Percentiles rank a stretch among this genome's conserved stretches.
phyloP scores from a whole-genome alignment of 805 yeast genomes.

The Ogataea saltuana region DNA sequence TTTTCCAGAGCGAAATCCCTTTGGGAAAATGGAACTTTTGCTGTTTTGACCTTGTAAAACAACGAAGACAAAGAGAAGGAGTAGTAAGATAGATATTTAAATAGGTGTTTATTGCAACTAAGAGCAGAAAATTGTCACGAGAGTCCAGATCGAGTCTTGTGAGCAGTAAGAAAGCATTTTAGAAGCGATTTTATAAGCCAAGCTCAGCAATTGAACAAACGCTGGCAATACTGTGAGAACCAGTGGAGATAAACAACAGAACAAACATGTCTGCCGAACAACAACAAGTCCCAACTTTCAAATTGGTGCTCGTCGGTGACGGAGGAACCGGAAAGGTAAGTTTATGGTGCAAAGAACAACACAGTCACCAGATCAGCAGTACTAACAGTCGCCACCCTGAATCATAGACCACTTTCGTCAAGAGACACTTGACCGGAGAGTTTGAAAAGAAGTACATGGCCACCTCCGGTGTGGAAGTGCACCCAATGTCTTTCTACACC shows the following conservation, averaged over 20 bases:
- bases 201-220: slow-evolving; percentile 2
- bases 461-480: slow-evolving; percentile 99
- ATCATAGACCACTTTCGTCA: slow-evolving; percentile 88
- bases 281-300: slow-evolving; percentile 89
- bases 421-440: slow-evolving; percentile 99
- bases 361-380: not conserved
- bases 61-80: not conserved
- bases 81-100: no score
- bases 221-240: slow-evolving; percentile 2
- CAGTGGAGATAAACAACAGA: not conserved
- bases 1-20: slow-evolving; percentile 10
- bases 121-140: slow-evolving; percentile 2
- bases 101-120: no score
- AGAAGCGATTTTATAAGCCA: not conserved
- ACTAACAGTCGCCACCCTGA: slow-evolving; percentile 9
- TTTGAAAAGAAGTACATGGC: slow-evolving; percentile 99
- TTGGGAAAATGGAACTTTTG: slow-evolving; percentile 8
- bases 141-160: slow-evolving; percentile 2
- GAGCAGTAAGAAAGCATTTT: not conserved
- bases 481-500: slow-evolving; percentile 97
- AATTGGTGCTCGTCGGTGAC: slow-evolving; percentile 98
- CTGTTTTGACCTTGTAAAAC: slow-evolving; percentile 9
- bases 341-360: slow-evolving; percentile 15
- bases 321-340: slow-evolving; percentile 99
- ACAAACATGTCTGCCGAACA: slow-evolving; percentile 53